These are phyloP conservation scores for Parascedosporium putredinis DNA, from an alignment of 2,329 filamentous ascomycete species.

Conservation along the genomic window DNA sequence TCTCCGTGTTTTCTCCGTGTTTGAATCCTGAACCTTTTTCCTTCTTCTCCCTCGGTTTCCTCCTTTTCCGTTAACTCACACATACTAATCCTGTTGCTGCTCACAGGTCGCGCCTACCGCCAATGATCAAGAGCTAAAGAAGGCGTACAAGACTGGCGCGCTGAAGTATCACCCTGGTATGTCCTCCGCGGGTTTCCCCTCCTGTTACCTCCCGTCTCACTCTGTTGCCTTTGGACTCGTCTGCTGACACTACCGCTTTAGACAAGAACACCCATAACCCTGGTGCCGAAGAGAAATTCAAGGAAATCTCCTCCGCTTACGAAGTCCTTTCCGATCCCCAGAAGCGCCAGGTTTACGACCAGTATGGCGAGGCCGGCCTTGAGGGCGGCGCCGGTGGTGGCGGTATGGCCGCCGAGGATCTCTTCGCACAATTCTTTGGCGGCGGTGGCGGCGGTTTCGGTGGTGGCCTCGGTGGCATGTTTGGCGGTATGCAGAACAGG, in stretches of 20 bases:
- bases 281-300: slow-evolving; percentile 93
- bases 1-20: too few species aligned
- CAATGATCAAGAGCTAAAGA: slow-evolving; percentile 79
- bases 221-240: too few species aligned
- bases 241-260: slow-evolving; percentile 25
- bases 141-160: slow-evolving; percentile 75
- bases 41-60: too few species aligned
- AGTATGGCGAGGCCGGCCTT: slow-evolving; percentile 94
- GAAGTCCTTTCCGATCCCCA: slow-evolving; percentile 87
- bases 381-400: slow-evolving; percentile 72
- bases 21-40: too few species aligned
- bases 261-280: slow-evolving; percentile 97
- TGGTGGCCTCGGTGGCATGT: slow-evolving; percentile 58
- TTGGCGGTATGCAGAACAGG: slow-evolving; percentile 66
- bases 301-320: slow-evolving; percentile 92
- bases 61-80: too few species aligned
- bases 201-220: background rate
- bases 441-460: slow-evolving; percentile 56
- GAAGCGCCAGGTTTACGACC: slow-evolving; percentile 87
- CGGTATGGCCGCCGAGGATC: slow-evolving; percentile 90
- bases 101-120: slow-evolving; percentile 64
- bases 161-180: slow-evolving; percentile 77
- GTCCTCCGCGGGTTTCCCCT: slow-evolving; percentile 17
- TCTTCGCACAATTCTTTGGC: slow-evolving; percentile 96
- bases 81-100: slow-evolving; percentile 6